phyloP scores from a whole-genome alignment of 768 basidiomycete species.

The Mycena rebaudengoi region DNA sequence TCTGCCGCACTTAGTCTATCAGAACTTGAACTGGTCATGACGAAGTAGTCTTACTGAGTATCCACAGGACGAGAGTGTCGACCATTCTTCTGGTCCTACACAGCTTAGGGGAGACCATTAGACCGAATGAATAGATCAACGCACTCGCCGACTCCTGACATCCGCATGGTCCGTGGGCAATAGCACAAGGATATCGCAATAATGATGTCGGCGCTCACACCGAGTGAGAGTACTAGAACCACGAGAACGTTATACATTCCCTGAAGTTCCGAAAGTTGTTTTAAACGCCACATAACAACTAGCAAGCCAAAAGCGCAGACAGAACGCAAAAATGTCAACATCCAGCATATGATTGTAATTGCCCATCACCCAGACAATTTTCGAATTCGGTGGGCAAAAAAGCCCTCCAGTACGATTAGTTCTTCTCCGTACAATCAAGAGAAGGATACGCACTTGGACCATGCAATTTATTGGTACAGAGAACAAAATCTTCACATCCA shows the following conservation, averaged over 20 bases:
- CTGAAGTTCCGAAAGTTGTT: background rate
- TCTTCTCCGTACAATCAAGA: background rate
- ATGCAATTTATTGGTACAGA: background rate
- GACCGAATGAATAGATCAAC: background rate
- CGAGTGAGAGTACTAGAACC: background rate
- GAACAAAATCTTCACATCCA: background rate
- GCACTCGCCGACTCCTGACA: background rate
- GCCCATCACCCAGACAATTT: background rate
- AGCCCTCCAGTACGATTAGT: background rate
- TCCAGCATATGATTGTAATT: background rate
- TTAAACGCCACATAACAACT: background rate
- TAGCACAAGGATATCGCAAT: background rate
- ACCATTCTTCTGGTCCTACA: background rate
- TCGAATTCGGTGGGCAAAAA: background rate
- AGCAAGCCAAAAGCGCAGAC: background rate
- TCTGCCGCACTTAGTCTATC: too few species aligned
- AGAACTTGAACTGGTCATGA: too few species aligned
- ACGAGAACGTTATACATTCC: background rate
- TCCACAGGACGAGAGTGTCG: background rate
- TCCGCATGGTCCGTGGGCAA: background rate
- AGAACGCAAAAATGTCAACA: background rate
- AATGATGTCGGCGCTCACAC: background rate
- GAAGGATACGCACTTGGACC: background rate
- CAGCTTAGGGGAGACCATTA: background rate
- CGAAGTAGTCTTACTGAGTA: background rate